Conservation (phyloP, 2,329 filamentous ascomycete species). For the Chrysosphaeria jannelii region DNA sequence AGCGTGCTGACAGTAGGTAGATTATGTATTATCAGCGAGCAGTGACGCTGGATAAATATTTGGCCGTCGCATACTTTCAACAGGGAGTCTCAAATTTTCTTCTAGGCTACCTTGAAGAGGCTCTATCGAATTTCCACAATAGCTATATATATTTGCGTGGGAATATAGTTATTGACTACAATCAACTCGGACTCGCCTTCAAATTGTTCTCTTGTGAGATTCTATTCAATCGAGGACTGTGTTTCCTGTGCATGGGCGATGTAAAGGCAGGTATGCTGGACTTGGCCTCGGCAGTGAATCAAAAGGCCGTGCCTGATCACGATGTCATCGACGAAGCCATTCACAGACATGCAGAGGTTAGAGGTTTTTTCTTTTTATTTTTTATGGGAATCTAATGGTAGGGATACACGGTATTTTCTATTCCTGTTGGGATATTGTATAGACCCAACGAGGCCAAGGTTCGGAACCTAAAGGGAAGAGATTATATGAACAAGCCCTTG, state of each 20-base stretch:
- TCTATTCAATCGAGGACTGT: slow-evolving; percentile 84
- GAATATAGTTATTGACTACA: slow-evolving; percentile 94
- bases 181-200: slow-evolving; percentile 81
- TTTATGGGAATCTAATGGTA: no score
- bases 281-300: slow-evolving; percentile 66
- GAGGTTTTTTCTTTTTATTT: no score
- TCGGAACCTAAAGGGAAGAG: slow-evolving; percentile 89
- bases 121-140: slow-evolving; percentile 94
- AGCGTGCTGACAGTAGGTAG: slow-evolving; percentile 14
- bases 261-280: slow-evolving; percentile 77
- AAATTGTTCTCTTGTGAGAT: slow-evolving; percentile 95
- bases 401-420: slow-evolving; percentile 97
- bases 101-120: slow-evolving; percentile 88
- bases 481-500: slow-evolving; percentile 89
- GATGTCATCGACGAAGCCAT: slow-evolving; percentile 97
- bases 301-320: slow-evolving; percentile 88
- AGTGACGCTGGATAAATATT: slow-evolving; percentile 70
- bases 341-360: slow-evolving; percentile 72
- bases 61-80: slow-evolving; percentile 94
- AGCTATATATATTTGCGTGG: slow-evolving; percentile 80
- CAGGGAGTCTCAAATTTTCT: slow-evolving; percentile 96
- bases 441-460: slow-evolving; percentile 93
- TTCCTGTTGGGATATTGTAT: slow-evolving; percentile 85
- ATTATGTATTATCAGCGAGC: slow-evolving; percentile 87
- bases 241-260: slow-evolving; percentile 90